phyloP scores from a whole-genome alignment of 192 early-diverging fungal genomes.

The Gorgonomyces haynaldii region DNA sequence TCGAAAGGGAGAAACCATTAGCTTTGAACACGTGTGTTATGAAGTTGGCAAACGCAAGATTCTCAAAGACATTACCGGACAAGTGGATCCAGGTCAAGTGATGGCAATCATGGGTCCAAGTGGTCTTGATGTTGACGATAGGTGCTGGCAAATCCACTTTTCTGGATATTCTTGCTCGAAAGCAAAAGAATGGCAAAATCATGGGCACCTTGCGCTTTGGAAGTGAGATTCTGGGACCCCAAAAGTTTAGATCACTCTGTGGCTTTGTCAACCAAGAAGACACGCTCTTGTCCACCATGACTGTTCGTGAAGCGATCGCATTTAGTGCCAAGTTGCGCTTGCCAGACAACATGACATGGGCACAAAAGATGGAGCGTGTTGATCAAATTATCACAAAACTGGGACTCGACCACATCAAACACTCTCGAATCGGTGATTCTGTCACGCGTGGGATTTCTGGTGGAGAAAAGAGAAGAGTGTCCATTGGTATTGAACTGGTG shows the following conservation, averaged over 20 bases:
- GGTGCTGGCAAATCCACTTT: constrained; percentile 80
- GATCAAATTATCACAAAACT: constrained; percentile 53
- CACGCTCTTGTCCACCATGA: constrained; percentile 36
- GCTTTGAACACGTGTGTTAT: constrained; percentile 14
- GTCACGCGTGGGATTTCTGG: constrained; percentile 30
- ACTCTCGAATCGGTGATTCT: constrained; percentile 34
- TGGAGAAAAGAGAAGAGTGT: constrained; percentile 45
- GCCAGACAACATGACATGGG: constrained; percentile 33
- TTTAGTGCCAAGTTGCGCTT: constrained; percentile 69
- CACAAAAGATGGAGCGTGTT: constrained; percentile 48
- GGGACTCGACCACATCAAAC: constrained; percentile 47
- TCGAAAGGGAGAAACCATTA: constrained; percentile 17
- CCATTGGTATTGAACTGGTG: constrained; percentile 42
- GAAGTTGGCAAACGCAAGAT: constrained; percentile 34
- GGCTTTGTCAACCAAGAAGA: constrained; percentile 46
- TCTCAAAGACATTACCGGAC: constrained; percentile 56
- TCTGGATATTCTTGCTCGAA: constrained; percentile 68
- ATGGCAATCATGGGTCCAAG: constrained; percentile 85
- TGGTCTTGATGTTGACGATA: constrained; percentile 13
- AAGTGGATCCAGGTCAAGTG: constrained; percentile 57
- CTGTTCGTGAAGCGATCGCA: constrained; percentile 64
- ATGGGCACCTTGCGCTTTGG: constrained; percentile 22
- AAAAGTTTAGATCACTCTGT: constrained; percentile 8
- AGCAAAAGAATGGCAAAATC: constrained; percentile 29
- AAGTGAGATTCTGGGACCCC: neutral